phyloP scores from a whole-genome alignment of 768 basidiomycete species.

The Hypholoma fasciculare region DNA sequence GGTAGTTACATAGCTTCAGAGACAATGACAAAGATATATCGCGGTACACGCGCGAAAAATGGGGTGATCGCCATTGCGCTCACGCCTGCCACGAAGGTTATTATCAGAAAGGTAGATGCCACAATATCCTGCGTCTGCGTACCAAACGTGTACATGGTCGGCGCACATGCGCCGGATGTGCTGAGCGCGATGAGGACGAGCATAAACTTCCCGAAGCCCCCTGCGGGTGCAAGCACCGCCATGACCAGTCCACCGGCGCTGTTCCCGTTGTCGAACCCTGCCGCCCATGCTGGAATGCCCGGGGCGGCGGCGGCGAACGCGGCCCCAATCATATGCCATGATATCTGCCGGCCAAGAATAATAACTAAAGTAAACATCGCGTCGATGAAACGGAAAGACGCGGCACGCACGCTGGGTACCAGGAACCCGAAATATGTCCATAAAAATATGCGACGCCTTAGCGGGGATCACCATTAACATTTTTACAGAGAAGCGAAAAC shows the following conservation, averaged over 20 bases:
- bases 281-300: slow-evolving; percentile 53
- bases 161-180: slow-evolving; percentile 72
- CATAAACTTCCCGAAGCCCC: slow-evolving; percentile 70
- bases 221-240: slow-evolving; percentile 59
- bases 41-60: slow-evolving; percentile 53
- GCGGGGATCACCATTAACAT: not conserved
- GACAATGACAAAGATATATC: slow-evolving; percentile 67
- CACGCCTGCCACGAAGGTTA: slow-evolving; percentile 32
- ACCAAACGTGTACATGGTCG: slow-evolving; percentile 78
- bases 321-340: slow-evolving; percentile 58
- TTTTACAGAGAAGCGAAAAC: not conserved
- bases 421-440: slow-evolving; percentile 69
- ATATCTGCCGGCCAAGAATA: slow-evolving; percentile 31
- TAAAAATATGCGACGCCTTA: slow-evolving; percentile 55
- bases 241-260: slow-evolving; percentile 63
- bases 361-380: not conserved
- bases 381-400: not conserved
- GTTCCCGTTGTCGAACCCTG: slow-evolving; percentile 51
- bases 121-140: not conserved
- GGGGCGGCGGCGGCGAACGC: slow-evolving; percentile 62
- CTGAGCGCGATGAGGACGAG: slow-evolving; percentile 74
- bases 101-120: not conserved
- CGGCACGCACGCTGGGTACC: slow-evolving; percentile 51
- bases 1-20: slow-evolving; percentile 62
- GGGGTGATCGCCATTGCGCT: slow-evolving; percentile 68